Evolutionary conservation across 495 filamentous ascomycete genomes (phyloP).

Genomic region (Aspergillus nidulans): DNA sequence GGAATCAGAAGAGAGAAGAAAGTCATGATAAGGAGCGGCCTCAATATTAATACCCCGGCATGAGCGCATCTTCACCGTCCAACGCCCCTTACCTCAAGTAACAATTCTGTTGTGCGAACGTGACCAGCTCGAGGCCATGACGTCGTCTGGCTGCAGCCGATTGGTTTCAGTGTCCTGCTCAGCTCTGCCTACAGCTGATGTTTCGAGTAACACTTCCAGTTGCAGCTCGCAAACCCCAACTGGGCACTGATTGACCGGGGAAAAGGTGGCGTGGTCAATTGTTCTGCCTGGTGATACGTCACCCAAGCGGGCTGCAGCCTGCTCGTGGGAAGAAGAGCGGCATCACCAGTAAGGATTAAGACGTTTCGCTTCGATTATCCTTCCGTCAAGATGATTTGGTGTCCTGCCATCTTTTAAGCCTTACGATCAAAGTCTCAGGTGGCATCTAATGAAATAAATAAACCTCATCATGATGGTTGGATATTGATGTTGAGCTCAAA

Average conservation of each 20-base stretch:
- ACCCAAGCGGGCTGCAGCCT: not conserved
- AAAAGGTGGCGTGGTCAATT: not conserved
- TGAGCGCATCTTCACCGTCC: not conserved
- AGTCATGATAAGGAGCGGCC: not conserved
- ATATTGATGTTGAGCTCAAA: too few species aligned
- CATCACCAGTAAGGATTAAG: not conserved
- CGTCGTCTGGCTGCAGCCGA: not conserved
- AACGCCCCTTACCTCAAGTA: not conserved
- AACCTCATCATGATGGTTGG: too few species aligned
- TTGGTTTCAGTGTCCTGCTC: not conserved
- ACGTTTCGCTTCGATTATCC: not conserved
- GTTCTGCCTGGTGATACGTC: constrained; percentile 1
- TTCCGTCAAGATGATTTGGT: not conserved
- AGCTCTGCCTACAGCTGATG: not conserved
- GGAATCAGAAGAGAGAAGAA: not conserved
- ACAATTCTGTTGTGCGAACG: not conserved
- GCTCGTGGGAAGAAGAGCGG: not conserved
- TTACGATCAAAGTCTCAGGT: not conserved
- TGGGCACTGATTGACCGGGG: constrained; percentile 1
- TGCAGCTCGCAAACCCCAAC: not conserved
- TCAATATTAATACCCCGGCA: not conserved
- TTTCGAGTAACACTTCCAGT: not conserved
- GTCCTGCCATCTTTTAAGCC: not conserved
- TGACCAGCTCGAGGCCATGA: not conserved
- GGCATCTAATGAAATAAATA: too few species aligned